A percentile compares a stretch with the other conserved stretches of the same genome.
These are phyloP conservation scores for Cairneyella variabilis DNA, from an alignment of 495 filamentous ascomycete genomes.

Conservation along the genomic window DNA sequence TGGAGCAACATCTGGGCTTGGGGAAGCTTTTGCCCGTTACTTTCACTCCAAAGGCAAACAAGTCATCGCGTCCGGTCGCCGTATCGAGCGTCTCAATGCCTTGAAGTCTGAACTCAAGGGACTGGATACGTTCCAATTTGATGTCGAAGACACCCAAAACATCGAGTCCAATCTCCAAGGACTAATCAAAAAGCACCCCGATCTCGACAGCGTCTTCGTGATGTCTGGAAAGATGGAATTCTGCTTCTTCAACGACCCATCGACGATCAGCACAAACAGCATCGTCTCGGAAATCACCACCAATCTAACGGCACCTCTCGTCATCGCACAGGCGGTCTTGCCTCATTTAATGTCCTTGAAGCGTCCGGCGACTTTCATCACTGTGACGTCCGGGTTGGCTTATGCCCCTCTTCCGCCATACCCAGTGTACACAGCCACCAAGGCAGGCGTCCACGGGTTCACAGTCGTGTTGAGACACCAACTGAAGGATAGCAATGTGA, in stretches of 20 bases:
- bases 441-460: slow-evolving; percentile 86
- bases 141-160: slow-evolving; percentile 27
- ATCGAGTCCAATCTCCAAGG: slow-evolving; percentile 23
- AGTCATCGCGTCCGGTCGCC: slow-evolving; percentile 42
- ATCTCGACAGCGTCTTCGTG: slow-evolving; percentile 34
- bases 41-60: slow-evolving; percentile 39
- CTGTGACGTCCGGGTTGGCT: slow-evolving; percentile 31
- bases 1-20: slow-evolving; percentile 45
- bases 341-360: slow-evolving; percentile 33
- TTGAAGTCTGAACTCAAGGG: slow-evolving; percentile 30
- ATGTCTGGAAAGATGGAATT: slow-evolving; percentile 29
- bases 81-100: slow-evolving; percentile 24
- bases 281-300: slow-evolving; percentile 23
- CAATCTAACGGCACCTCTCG: slow-evolving; percentile 31
- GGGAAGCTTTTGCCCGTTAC: slow-evolving; percentile 38
- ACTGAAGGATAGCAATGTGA: slow-evolving; percentile 62
- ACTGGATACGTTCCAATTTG: slow-evolving; percentile 28
- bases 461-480: slow-evolving; percentile 84
- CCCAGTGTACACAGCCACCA: slow-evolving; percentile 84
- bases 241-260: slow-evolving; percentile 25
- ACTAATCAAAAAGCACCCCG: slow-evolving; percentile 28
- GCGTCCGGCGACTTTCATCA: slow-evolving; percentile 22
- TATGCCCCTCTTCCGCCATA: slow-evolving; percentile 32
- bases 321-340: slow-evolving; percentile 28
- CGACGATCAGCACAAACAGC: slow-evolving; percentile 18